Conservation (phyloP, 768 basidiomycete species). For the Cubamyces sp. region DNA sequence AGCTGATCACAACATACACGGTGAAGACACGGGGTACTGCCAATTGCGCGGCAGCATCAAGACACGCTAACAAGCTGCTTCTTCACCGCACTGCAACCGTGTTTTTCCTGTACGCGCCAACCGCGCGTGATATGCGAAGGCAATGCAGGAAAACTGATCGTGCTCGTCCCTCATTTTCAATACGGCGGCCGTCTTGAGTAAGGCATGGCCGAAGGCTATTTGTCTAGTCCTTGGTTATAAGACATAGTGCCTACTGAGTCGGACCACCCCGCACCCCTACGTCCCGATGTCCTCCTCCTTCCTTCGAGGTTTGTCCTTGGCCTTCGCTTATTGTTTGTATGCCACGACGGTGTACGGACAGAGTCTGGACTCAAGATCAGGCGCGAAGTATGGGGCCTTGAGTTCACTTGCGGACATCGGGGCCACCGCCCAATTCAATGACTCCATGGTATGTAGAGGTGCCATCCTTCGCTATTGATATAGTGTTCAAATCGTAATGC, state of each 20-base stretch:
- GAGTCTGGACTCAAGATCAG: neutral
- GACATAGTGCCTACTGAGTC: neutral
- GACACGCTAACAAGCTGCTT: too few species aligned
- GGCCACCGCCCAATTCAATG: neutral
- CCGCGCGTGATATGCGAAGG: too few species aligned
- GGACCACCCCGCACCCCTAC: neutral
- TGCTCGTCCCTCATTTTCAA: too few species aligned
- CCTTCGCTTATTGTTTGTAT: slow-evolving; percentile 1
- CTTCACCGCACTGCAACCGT: too few species aligned
- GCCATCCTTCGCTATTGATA: too few species aligned
- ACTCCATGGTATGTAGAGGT: neutral
- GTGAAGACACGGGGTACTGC: too few species aligned
- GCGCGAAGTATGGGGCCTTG: neutral
- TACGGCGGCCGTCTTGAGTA: too few species aligned
- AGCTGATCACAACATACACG: too few species aligned
- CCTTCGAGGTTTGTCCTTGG: slow-evolving; percentile 4
- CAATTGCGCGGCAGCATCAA: too few species aligned
- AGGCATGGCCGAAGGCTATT: neutral
- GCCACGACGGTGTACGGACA: neutral
- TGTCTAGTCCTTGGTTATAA: neutral
- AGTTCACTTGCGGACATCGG: neutral
- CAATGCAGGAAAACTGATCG: too few species aligned
- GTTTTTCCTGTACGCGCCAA: too few species aligned
- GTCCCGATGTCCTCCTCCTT: neutral
- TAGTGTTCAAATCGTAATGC: neutral